Evolutionary conservation across 805 yeast species (phyloP).

Genomic region (Hanseniaspora nectarophila): DNA sequence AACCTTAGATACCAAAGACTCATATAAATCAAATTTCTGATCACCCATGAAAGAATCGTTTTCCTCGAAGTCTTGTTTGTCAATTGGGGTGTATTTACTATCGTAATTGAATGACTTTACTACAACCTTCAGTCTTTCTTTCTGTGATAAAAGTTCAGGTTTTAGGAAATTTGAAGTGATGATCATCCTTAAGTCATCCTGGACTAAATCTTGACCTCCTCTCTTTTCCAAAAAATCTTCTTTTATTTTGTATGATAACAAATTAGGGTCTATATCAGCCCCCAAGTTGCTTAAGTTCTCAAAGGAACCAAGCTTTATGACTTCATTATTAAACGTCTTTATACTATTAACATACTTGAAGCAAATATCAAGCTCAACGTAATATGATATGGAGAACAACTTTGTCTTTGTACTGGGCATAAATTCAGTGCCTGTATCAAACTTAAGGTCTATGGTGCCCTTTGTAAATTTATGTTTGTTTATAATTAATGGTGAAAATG

Average conservation of each 20-base stretch:
- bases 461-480: constrained; percentile 9
- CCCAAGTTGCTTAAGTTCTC: background rate
- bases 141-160: background rate
- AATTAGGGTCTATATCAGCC: constrained; percentile 3
- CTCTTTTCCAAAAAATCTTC: constrained; percentile 8
- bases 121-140: background rate
- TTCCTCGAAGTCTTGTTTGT: background rate
- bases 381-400: constrained; percentile 1
- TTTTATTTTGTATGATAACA: constrained; percentile 6
- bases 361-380: background rate
- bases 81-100: background rate
- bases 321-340: constrained; percentile 2
- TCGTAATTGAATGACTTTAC: background rate
- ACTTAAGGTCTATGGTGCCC: background rate
- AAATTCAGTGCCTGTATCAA: background rate
- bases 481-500: constrained; percentile 2
- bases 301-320: background rate
- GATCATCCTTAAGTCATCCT: background rate
- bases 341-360: background rate
- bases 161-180: background rate
- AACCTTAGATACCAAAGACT: background rate
- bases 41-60: background rate
- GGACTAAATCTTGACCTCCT: background rate
- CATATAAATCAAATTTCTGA: background rate
- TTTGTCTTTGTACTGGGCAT: background rate